Conservation (phyloP, 75 land plant species). For the Selaginella moellendorffii region DNA sequence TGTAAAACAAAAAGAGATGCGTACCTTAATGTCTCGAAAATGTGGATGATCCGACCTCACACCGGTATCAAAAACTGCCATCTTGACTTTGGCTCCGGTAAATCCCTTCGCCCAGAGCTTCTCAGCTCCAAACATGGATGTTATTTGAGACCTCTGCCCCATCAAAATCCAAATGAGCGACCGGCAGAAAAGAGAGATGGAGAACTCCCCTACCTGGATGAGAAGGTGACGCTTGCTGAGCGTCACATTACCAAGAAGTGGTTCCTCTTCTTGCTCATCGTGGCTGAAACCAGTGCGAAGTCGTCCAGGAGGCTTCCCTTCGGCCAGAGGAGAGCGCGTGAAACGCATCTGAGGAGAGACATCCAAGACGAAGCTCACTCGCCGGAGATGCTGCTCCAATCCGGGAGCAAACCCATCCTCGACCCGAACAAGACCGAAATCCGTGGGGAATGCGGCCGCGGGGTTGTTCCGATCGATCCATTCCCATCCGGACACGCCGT, state of each 20-base stretch:
- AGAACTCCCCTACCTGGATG: constrained; percentile 36
- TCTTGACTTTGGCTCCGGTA: constrained; percentile 80
- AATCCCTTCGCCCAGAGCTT: constrained; percentile 76
- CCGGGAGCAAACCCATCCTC: constrained; percentile 11
- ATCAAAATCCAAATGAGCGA: background rate
- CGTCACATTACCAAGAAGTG: constrained; percentile 7
- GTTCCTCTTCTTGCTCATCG: background rate
- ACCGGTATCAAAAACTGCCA: constrained; percentile 98
- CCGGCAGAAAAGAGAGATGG: constrained; percentile 4
- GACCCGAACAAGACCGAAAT: constrained; percentile 57
- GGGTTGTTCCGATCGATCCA: constrained; percentile 88
- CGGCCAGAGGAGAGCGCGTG: constrained; percentile 20
- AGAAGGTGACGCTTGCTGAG: constrained; percentile 35
- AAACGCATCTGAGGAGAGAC: constrained; percentile 50
- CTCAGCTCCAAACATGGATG: constrained; percentile 96
- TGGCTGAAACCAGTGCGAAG: background rate
- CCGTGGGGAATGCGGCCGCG: constrained; percentile 69
- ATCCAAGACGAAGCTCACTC: constrained; percentile 54
- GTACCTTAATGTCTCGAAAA: constrained; percentile 91
- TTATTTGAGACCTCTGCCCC: constrained; percentile 80
- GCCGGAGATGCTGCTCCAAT: constrained; percentile 28
- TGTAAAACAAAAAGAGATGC: background rate
- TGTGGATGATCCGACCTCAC: constrained; percentile 93
- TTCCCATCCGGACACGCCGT: constrained; percentile 30
- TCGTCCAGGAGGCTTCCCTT: background rate